A percentile compares a stretch with the other conserved stretches of the same genome.
These are phyloP conservation scores for Pezicula radicicola DNA, from an alignment of 2,329 filamentous ascomycete genomes.

Conservation along the genomic window DNA sequence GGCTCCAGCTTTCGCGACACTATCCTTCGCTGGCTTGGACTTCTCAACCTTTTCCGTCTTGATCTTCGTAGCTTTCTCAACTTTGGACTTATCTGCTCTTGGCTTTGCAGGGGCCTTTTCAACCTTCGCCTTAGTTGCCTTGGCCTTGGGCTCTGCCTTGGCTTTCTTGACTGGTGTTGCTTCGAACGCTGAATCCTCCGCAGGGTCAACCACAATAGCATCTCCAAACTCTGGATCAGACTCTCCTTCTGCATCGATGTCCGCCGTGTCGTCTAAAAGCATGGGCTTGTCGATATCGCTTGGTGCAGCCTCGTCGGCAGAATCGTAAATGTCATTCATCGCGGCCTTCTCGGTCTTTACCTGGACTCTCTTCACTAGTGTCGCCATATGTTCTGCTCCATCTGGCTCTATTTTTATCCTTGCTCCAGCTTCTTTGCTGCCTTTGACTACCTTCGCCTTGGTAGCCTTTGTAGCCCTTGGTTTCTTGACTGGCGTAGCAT, in stretches of 20 bases:
- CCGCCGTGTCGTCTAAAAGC: not conserved
- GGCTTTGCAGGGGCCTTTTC: not conserved
- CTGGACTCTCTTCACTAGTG: not conserved
- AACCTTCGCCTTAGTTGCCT: not conserved
- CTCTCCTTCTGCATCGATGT: not conserved
- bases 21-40: conserved; percentile 10
- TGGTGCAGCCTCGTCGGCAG: not conserved
- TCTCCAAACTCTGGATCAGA: not conserved
- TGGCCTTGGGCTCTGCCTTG: not conserved
- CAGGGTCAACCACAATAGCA: not conserved
- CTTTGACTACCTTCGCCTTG: not conserved
- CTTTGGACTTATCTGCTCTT: conserved; percentile 8
- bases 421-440: not conserved
- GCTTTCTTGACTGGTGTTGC: not conserved
- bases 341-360: not conserved
- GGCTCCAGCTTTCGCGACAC: conserved; percentile 8
- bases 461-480: not conserved
- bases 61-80: conserved; percentile 3
- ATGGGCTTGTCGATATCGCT: not conserved
- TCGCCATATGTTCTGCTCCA: not conserved
- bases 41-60: conserved; percentile 7
- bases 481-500: not conserved
- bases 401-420: conserved; percentile 17
- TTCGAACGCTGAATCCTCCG: not conserved
- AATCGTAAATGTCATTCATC: not conserved